Base-by-base conservation (phyloP, 2,329 filamentous ascomycete species). In the Nigrograna mackinnonii region DNA sequence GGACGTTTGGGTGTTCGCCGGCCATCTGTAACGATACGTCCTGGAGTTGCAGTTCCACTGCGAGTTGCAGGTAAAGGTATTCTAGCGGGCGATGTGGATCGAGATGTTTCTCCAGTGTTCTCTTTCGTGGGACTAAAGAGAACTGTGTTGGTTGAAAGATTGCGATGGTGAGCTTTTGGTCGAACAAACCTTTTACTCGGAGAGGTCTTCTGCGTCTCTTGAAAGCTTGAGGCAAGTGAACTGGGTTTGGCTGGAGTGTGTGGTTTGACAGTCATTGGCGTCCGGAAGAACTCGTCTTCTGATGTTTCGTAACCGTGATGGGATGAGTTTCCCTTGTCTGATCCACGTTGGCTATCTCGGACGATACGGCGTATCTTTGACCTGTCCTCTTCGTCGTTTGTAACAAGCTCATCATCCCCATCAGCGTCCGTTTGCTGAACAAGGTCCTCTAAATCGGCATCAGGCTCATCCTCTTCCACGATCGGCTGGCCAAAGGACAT, bases 331-430 rank as follows among this genome's bases (percentile, higher is more conserved):
- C 68, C 60, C 33, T 62, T 64, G 21, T 62, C 50, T 2, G 60
- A 58, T 26, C 22, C 18, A 35, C 42, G 11, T 44, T 24, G 4
- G 19, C 14, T 17, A 39, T 30, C 19, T 39, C 35, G n/a, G 33
- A 16, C 3, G 49, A 46, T 22, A 54, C 49, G 33, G 44, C 49
- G 35, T n/a, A n/a, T n/a, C n/a, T n/a, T n/a, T n/a, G n/a, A 57
- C 55, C 55, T 52, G n/a, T 68, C 70, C n/a, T 78, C 73, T 21
- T 78, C 74, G 22, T 84, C 83, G 43, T 91, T 87, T 3, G 87
- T 91, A 11, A 88, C 79, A n/a, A 91, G 74, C 66, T 96, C 91
- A 57, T 96, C 91, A 57, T 96, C 91, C 1, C 90, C 89, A 61
- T 95, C 90, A 5, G 85, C 89, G 58, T 94, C 89, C 0, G 88